A percentile compares a stretch with the other conserved stretches of the same genome.
Evolutionary conservation across 202 grass and related monocot species (phyloP).

Genomic region (Saccharum hybrid): DNA sequence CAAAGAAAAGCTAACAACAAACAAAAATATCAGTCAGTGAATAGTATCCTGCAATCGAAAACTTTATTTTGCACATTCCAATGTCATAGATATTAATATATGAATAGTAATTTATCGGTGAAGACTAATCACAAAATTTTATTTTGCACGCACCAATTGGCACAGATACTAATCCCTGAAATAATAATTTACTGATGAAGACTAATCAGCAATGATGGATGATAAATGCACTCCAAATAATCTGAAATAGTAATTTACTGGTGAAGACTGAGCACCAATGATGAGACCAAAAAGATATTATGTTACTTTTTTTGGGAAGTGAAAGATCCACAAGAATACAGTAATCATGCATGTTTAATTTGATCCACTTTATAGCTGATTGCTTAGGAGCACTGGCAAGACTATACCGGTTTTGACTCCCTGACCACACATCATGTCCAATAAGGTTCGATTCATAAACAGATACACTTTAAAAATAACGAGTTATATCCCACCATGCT

Average conservation of each 20-base stretch:
- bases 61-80: slow-evolving; percentile 33
- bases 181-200: slow-evolving; percentile 6
- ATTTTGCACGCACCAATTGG: not conserved
- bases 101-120: not conserved
- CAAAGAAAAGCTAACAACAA: slow-evolving; percentile 35
- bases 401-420: slow-evolving; percentile 23
- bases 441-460: slow-evolving; percentile 6
- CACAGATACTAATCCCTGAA: slow-evolving; percentile 26
- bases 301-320: slow-evolving; percentile 21
- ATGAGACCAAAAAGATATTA: slow-evolving; percentile 13
- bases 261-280: slow-evolving; percentile 23
- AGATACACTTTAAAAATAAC: not conserved
- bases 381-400: slow-evolving; percentile 4
- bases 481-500: not conserved
- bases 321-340: slow-evolving; percentile 22
- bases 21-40: slow-evolving; percentile 17
- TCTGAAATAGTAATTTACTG: slow-evolving; percentile 13
- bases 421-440: not conserved
- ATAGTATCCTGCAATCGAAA: slow-evolving; percentile 18
- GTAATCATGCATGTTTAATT: slow-evolving; percentile 6
- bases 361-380: slow-evolving; percentile 2
- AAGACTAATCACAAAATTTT: slow-evolving; percentile 9
- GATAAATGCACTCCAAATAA: not conserved
- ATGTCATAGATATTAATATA: slow-evolving; percentile 5
- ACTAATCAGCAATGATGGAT: slow-evolving; percentile 25